Evolutionary conservation across 495 filamentous ascomycete species (phyloP).

Genomic region (Rhizodiscina lignyota): DNA sequence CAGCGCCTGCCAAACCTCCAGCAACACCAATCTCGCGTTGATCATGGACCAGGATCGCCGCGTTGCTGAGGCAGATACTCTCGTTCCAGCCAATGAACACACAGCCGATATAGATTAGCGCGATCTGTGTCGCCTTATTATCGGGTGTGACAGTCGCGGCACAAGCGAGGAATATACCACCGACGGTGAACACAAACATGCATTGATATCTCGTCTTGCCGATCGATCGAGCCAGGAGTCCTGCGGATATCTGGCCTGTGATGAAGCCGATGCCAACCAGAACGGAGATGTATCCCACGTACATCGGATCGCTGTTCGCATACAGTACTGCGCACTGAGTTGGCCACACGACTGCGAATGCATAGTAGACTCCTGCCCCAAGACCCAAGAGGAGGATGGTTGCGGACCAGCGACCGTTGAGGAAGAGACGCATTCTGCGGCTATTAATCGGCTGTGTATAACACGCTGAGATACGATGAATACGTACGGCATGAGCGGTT

Average conservation of each 20-base stretch:
- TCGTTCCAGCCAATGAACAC: conserved; percentile 16
- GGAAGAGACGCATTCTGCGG: conserved; percentile 11
- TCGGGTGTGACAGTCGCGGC: conserved; percentile 6
- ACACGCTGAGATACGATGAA: too few relatives aligned
- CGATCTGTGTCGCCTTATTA: conserved; percentile 6
- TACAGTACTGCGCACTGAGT: neutral
- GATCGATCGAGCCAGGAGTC: neutral
- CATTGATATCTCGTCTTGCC: conserved; percentile 10
- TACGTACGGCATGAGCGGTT: conserved; percentile 12
- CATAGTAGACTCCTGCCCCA: conserved; percentile 8
- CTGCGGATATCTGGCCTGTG: neutral
- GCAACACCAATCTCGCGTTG: conserved; percentile 16
- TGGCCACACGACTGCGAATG: conserved; percentile 9
- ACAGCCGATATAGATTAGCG: conserved; percentile 7
- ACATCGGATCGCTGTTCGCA: neutral
- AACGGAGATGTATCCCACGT: conserved; percentile 2
- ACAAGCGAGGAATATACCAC: conserved; percentile 6
- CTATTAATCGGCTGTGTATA: too few relatives aligned
- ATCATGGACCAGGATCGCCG: conserved; percentile 12
- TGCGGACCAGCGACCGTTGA: conserved; percentile 4
- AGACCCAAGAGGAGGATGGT: conserved; percentile 2
- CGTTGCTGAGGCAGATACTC: conserved; percentile 9
- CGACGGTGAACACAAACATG: conserved; percentile 7
- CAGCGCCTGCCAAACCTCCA: conserved; percentile 10
- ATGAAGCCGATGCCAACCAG: conserved; percentile 1